These are phyloP conservation scores for Globisporangium mamillatum DNA, from an alignment of 352 stramenopile genomes.

Conservation along the genomic window DNA sequence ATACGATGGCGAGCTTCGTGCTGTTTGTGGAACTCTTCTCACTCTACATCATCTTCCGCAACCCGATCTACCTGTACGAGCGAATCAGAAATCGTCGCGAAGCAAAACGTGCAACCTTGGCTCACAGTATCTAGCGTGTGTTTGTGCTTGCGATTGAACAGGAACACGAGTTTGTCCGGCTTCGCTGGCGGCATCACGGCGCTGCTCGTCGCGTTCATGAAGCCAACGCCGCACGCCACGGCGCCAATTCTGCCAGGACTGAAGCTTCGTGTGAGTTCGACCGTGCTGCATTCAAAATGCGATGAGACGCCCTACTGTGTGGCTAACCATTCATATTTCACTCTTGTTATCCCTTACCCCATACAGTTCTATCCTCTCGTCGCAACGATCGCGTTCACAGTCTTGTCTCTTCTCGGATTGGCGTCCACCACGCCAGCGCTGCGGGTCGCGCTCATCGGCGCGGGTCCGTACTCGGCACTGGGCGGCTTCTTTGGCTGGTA, in stretches of 20 bases:
- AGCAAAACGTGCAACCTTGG: not conserved
- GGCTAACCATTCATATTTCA: not conserved
- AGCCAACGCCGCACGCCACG: constrained; percentile 58
- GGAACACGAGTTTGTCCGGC: constrained; percentile 66
- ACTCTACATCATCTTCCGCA: constrained; percentile 80
- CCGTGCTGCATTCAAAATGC: not conserved
- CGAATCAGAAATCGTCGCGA: not conserved
- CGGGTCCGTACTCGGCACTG: constrained; percentile 69
- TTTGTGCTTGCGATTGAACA: constrained; percentile 13
- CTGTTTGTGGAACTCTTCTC: constrained; percentile 80
- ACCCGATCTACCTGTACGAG: constrained; percentile 73
- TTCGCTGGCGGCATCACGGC: constrained; percentile 78
- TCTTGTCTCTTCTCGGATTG: constrained; percentile 46
- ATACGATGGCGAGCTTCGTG: constrained; percentile 61
- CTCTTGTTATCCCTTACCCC: not conserved
- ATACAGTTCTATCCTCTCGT: constrained; percentile 69
- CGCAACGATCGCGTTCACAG: constrained; percentile 44
- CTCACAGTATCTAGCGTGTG: not conserved
- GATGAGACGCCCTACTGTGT: no score
- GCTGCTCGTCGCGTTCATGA: constrained; percentile 80
- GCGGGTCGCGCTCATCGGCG: constrained; percentile 54
- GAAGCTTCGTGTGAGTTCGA: constrained; percentile 55
- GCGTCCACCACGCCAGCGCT: constrained; percentile 31
- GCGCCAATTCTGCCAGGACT: constrained; percentile 50
- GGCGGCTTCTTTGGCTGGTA: constrained; percentile 84